Evolutionary conservation across 768 basidiomycete species (phyloP).

Genomic region (Rhizopogon roseolus): DNA sequence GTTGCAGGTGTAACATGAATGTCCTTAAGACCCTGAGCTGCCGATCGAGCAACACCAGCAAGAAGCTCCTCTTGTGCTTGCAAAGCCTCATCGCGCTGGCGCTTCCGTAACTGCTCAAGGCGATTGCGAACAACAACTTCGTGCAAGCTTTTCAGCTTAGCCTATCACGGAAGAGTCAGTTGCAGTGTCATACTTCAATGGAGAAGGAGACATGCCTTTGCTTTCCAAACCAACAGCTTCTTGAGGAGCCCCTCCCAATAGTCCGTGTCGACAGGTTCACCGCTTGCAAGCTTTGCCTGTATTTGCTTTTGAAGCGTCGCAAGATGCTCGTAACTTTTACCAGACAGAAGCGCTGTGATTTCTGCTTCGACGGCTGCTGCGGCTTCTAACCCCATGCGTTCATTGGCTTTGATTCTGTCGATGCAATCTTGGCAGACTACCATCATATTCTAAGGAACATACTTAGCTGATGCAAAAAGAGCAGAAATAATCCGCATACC

Average conservation of each 20-base stretch:
- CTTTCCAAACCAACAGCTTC: conserved; percentile 94
- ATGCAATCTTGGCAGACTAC: conserved; percentile 90
- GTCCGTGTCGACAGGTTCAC: conserved; percentile 94
- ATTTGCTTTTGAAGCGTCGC: conserved; percentile 79
- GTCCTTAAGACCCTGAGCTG: conserved; percentile 39
- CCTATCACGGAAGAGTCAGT: conserved; percentile 39
- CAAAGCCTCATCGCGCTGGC: conserved; percentile 92
- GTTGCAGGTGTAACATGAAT: conserved; percentile 30
- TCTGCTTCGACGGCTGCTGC: conserved; percentile 82
- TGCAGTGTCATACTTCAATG: not conserved
- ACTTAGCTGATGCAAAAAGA: conserved; percentile 2
- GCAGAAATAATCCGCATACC: conserved; percentile 37
- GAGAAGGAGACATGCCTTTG: conserved; percentile 62
- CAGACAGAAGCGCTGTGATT: conserved; percentile 73
- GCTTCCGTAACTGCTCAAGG: conserved; percentile 91
- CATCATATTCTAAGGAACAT: conserved; percentile 78
- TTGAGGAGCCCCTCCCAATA: conserved; percentile 95
- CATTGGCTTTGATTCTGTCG: conserved; percentile 63
- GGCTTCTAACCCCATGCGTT: conserved; percentile 61
- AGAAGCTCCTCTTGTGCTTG: conserved; percentile 89
- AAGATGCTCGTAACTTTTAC: conserved; percentile 85
- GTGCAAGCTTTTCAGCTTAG: conserved; percentile 87
- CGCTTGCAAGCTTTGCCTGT: conserved; percentile 82
- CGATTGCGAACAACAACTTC: conserved; percentile 97
- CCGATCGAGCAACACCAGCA: conserved; percentile 68